Evolutionary conservation across 1,284 basidiomycete genomes (phyloP).

Genomic region (Ganoderma multipileum): DNA sequence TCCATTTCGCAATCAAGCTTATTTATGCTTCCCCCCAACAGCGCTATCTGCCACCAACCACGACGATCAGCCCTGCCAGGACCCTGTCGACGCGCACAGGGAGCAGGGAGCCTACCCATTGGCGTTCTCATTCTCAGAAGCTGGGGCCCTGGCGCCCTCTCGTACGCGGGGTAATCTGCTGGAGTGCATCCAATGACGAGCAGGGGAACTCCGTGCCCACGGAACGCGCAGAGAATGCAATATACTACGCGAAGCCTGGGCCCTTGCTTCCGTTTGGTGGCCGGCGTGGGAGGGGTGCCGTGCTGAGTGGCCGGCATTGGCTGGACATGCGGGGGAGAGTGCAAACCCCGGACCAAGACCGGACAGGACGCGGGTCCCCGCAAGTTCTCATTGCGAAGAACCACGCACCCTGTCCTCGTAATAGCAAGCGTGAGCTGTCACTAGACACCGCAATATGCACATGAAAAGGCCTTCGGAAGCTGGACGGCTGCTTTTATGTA

Average conservation of each 20-base stretch:
- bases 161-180: background rate
- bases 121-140: background rate
- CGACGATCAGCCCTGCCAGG: background rate
- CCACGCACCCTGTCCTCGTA: background rate
- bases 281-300: conserved; percentile 3
- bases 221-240: conserved; percentile 1
- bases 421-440: background rate
- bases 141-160: background rate
- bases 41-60: background rate
- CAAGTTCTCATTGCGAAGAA: background rate
- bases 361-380: conserved; percentile 5
- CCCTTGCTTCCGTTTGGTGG: background rate
- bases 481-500: background rate
- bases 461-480: background rate
- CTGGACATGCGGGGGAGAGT: background rate
- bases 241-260: background rate
- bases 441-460: background rate
- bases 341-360: background rate
- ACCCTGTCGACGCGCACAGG: background rate
- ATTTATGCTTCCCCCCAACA: conserved; percentile 10
- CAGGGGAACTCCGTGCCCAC: background rate
- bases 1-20: conserved; percentile 14
- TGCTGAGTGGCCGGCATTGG: conserved; percentile 1
- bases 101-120: background rate
- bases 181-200: background rate